Evolutionary conservation across 371 early-diverging fungal species (phyloP).

Genomic region (Dipsacomyces acuminosporus): DNA sequence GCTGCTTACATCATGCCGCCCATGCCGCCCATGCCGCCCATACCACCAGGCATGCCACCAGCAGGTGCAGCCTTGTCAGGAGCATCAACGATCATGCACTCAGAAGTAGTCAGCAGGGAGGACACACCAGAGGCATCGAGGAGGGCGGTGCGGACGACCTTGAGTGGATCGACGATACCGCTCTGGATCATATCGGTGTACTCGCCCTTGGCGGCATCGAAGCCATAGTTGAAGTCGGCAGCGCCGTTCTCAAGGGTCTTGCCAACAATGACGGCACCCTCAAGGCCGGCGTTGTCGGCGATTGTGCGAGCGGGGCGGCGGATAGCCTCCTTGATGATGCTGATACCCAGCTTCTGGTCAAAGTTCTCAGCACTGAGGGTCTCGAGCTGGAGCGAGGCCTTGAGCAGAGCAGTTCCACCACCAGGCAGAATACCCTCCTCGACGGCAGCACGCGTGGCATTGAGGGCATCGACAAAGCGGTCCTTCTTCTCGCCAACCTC

Average conservation of each 20-base stretch:
- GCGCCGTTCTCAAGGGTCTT: constrained; percentile 75
- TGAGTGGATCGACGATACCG: constrained; percentile 96
- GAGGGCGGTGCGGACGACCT: constrained; percentile 95
- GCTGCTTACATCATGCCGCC: constrained; percentile 46
- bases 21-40: constrained; percentile 66
- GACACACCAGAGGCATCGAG: constrained; percentile 95
- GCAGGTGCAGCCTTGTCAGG: constrained; percentile 62
- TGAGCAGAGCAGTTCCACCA: constrained; percentile 93
- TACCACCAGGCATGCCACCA: constrained; percentile 54
- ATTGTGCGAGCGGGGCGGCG: constrained; percentile 90
- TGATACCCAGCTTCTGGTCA: constrained; percentile 95
- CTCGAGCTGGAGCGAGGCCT: constrained; percentile 78
- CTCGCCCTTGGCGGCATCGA: constrained; percentile 84
- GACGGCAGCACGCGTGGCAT: constrained; percentile 97
- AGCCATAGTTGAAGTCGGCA: constrained; percentile 83
- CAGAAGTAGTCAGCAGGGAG: constrained; percentile 90
- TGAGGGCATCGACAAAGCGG: constrained; percentile 94
- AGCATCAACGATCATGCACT: constrained; percentile 95
- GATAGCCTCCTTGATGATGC: constrained; percentile 90
- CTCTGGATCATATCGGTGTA: constrained; percentile 93
- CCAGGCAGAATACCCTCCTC: constrained; percentile 98
- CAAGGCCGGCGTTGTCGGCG: constrained; percentile 93
- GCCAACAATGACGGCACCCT: constrained; percentile 95
- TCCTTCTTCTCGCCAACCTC: constrained; percentile 99
- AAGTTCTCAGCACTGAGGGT: constrained; percentile 84